Conservation (phyloP, 305 asterid species). For the Fraxinus floribunda region DNA sequence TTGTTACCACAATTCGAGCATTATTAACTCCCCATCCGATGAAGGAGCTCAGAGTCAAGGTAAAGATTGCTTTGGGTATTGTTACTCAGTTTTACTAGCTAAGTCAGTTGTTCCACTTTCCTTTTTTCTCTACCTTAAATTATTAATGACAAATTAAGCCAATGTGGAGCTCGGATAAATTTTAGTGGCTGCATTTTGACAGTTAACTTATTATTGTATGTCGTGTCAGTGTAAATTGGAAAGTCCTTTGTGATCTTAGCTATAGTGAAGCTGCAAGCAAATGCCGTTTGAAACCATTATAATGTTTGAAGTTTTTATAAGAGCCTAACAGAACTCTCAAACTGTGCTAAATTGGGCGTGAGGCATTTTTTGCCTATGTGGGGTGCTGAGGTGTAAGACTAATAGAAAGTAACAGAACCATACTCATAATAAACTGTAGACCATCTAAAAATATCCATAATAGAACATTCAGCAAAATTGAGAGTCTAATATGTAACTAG, state of each 20-base stretch:
- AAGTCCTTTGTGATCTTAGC: not conserved
- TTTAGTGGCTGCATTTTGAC: not conserved
- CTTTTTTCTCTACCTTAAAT: not conserved
- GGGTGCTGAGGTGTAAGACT: not conserved
- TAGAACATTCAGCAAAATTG: not conserved
- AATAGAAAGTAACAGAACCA: not conserved
- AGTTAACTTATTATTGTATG: not conserved
- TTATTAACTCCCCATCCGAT: slow-evolving; percentile 96
- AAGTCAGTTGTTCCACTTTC: not conserved
- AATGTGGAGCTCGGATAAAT: not conserved
- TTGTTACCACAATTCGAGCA: slow-evolving; percentile 84
- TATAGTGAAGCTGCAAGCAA: not conserved
- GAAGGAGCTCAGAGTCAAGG: slow-evolving; percentile 99
- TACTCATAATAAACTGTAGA: not conserved
- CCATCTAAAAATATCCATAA: not conserved
- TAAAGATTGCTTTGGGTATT: slow-evolving; percentile 23
- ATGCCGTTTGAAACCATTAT: not conserved
- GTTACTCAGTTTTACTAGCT: not conserved
- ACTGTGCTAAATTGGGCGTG: not conserved
- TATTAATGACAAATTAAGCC: not conserved
- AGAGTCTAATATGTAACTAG: not conserved
- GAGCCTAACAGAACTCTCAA: not conserved
- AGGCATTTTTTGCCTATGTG: not conserved
- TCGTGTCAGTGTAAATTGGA: not conserved
- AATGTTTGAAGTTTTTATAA: not conserved